These are phyloP conservation scores for Fusarium poae DNA, from an alignment of 2,329 filamentous ascomycete genomes.

Conservation along the genomic window DNA sequence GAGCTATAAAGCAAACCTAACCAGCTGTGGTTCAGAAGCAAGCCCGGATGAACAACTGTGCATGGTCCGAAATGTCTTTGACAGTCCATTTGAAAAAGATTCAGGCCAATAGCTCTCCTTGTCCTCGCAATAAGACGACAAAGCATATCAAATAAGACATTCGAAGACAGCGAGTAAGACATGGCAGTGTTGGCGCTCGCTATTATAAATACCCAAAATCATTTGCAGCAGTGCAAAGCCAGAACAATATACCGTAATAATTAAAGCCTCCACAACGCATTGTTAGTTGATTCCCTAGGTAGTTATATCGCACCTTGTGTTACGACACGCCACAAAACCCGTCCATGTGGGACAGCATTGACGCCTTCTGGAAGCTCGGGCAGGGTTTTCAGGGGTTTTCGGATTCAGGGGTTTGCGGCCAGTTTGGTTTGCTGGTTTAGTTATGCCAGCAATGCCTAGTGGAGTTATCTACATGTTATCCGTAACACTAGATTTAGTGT, in stretches of 20 bases:
- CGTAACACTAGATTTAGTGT: slow-evolving; percentile 16
- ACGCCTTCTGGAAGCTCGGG: slow-evolving; percentile 32
- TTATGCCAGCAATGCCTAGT: neutral
- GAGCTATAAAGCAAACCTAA: neutral
- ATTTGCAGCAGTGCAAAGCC: neutral
- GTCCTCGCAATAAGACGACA: neutral
- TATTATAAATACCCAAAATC: neutral
- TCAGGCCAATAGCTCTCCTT: neutral
- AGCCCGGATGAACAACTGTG: neutral
- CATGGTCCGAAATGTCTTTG: slow-evolving; percentile 2
- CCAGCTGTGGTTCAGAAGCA: neutral
- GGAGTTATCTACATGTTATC: slow-evolving; percentile 17
- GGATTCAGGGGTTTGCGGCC: slow-evolving; percentile 29
- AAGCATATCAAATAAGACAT: neutral
- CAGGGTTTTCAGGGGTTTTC: slow-evolving; percentile 35
- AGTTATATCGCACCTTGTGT: neutral
- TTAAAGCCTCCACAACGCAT: neutral
- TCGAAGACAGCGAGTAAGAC: neutral
- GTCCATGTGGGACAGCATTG: slow-evolving; percentile 2
- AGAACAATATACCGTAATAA: neutral
- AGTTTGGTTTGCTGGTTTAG: neutral
- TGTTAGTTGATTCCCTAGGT: neutral
- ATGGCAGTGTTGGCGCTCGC: neutral
- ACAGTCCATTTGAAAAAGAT: neutral
- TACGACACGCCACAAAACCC: neutral